Conservation (phyloP, 768 basidiomycete genomes). For the Russula earlei region DNA sequence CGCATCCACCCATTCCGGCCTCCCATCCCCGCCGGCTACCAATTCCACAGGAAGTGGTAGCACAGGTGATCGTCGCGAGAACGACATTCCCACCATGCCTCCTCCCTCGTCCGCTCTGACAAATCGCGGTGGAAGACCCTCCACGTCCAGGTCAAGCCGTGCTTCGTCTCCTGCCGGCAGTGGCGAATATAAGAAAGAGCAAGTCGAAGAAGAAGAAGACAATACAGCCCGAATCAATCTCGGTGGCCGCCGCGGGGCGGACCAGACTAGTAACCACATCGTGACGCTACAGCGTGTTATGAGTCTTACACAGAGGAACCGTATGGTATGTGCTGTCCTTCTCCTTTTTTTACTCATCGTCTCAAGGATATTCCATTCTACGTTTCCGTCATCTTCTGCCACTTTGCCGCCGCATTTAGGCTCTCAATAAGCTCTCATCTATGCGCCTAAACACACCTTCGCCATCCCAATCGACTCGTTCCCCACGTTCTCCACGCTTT, state of each 20-base stretch:
- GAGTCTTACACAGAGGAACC: slow-evolving; percentile 62
- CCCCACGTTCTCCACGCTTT: slow-evolving; percentile 26
- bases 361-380: background rate
- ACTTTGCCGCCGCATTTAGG: background rate
- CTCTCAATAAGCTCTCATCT: slow-evolving; percentile 44
- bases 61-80: slow-evolving; percentile 28
- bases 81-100: slow-evolving; percentile 28
- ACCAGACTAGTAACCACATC: slow-evolving; percentile 40
- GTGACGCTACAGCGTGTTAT: slow-evolving; percentile 57
- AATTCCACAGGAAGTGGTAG: slow-evolving; percentile 73
- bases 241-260: slow-evolving; percentile 26
- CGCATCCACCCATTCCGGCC: slow-evolving; percentile 47
- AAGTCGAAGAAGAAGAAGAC: slow-evolving; percentile 49
- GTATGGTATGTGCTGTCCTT: slow-evolving; percentile 45
- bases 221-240: slow-evolving; percentile 41
- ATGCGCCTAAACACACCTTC: slow-evolving; percentile 50
- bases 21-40: slow-evolving; percentile 78
- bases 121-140: slow-evolving; percentile 34
- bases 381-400: background rate
- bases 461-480: slow-evolving; percentile 32
- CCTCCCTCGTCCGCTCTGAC: slow-evolving; percentile 25
- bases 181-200: slow-evolving; percentile 41
- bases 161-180: slow-evolving; percentile 28
- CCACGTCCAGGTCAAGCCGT: slow-evolving; percentile 21
- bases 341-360: background rate